phyloP scores from a whole-genome alignment of 257 asterid genomes.

The Nicotiana paniculata region DNA sequence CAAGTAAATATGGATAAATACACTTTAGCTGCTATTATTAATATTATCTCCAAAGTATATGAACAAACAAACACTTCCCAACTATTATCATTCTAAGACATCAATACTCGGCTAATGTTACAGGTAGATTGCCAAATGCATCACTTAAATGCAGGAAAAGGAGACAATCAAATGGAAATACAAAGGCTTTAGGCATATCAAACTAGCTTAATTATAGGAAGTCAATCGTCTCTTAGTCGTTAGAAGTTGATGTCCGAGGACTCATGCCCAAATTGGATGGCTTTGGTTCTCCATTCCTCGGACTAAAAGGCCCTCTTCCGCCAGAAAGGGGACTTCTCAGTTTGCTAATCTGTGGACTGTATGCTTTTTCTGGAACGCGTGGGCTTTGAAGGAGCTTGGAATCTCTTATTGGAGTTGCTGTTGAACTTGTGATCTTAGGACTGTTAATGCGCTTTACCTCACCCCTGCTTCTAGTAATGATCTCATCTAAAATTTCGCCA shows the following conservation, averaged over 20 bases:
- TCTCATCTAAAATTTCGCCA: conserved; percentile 71
- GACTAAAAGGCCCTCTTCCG: conserved; percentile 41
- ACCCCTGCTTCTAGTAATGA: conserved; percentile 81
- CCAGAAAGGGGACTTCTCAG: conserved; percentile 39
- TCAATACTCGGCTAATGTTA: background rate
- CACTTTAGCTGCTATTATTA: background rate
- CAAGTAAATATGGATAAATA: background rate
- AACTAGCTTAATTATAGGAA: background rate
- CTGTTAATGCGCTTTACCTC: conserved; percentile 62
- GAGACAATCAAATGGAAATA: background rate
- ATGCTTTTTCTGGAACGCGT: conserved; percentile 39
- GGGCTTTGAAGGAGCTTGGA: conserved; percentile 55
- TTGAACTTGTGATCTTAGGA: conserved; percentile 53
- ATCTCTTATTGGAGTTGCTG: conserved; percentile 58
- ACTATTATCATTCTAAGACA: background rate
- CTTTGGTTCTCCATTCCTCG: conserved; percentile 41
- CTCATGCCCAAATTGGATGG: conserved; percentile 49
- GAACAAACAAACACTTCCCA: background rate
- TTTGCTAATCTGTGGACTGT: conserved; percentile 53
- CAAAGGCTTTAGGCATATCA: background rate
- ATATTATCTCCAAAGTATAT: background rate
- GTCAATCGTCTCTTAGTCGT: conserved; percentile 7
- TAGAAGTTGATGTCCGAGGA: conserved; percentile 30
- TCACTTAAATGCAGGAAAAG: background rate
- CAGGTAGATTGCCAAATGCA: background rate